These are phyloP conservation scores for Stevia rebaudiana DNA, from an alignment of 140 eudicot genomes.

Conservation along the genomic window DNA sequence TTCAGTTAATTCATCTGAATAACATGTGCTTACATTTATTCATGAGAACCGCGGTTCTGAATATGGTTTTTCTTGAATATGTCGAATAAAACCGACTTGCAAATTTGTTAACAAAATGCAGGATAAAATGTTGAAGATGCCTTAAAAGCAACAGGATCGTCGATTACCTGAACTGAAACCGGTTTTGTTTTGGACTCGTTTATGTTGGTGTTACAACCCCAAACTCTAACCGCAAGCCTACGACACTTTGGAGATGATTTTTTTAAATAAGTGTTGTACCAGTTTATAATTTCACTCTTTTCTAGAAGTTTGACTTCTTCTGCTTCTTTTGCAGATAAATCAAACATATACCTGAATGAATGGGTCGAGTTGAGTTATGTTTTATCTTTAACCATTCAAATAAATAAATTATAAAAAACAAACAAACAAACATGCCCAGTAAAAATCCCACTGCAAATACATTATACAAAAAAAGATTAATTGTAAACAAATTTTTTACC, in stretches of 20 bases:
- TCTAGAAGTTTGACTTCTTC: slow-evolving; percentile 42
- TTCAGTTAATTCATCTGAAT: slow-evolving; percentile 20
- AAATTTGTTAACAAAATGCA: slow-evolving; percentile 44
- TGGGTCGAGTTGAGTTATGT: neutral
- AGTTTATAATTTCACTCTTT: slow-evolving; percentile 55
- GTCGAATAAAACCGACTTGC: slow-evolving; percentile 24
- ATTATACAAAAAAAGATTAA: too few species aligned
- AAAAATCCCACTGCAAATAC: too few species aligned
- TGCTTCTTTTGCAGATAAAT: slow-evolving; percentile 76
- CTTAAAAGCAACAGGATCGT: slow-evolving; percentile 55
- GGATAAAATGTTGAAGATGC: slow-evolving; percentile 49
- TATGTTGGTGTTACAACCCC: slow-evolving; percentile 81
- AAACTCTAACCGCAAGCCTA: slow-evolving; percentile 72
- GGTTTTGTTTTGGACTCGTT: slow-evolving; percentile 29
- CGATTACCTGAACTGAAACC: slow-evolving; percentile 43
- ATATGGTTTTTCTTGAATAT: slow-evolving; percentile 18
- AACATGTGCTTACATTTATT: slow-evolving; percentile 23
- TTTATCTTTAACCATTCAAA: neutral
- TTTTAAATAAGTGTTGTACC: slow-evolving; percentile 66
- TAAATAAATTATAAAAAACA: neutral
- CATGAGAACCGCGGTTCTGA: slow-evolving; percentile 24
- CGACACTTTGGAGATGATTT: slow-evolving; percentile 68
- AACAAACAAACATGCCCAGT: too few species aligned
- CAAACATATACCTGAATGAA: slow-evolving; percentile 74
- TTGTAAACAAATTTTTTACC: too few species aligned